phyloP scores from a whole-genome alignment of 2,329 filamentous ascomycete genomes.

The Paecilomyces sp. region DNA sequence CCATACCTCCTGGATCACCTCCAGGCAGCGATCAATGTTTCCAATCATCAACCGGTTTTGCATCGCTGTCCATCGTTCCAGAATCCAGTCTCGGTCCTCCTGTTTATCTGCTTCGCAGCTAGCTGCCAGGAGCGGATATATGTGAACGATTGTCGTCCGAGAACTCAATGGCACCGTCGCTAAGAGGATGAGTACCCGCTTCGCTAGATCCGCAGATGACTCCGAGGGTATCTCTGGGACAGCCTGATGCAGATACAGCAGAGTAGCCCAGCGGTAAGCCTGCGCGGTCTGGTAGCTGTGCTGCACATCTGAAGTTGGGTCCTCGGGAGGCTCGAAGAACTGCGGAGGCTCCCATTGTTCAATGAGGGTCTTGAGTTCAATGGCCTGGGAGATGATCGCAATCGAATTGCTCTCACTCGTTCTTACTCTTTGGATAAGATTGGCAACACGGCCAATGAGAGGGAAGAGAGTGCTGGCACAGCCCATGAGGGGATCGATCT shows the following conservation, averaged over 20 bases:
- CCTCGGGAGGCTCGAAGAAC: slow-evolving; percentile 55
- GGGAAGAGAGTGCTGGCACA: slow-evolving; percentile 62
- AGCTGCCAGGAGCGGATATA: slow-evolving; percentile 61
- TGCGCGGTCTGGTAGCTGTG: slow-evolving; percentile 61
- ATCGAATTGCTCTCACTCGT: slow-evolving; percentile 50
- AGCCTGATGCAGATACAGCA: slow-evolving; percentile 61
- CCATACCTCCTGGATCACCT: slow-evolving; percentile 63
- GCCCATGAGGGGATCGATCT: slow-evolving; percentile 66
- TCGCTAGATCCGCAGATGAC: slow-evolving; percentile 51
- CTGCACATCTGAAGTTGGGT: slow-evolving; percentile 54
- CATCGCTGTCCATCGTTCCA: slow-evolving; percentile 56
- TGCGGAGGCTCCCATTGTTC: slow-evolving; percentile 55
- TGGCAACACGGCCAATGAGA: slow-evolving; percentile 59
- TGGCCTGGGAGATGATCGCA: slow-evolving; percentile 54
- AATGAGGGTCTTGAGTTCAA: slow-evolving; percentile 53
- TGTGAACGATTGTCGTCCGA: slow-evolving; percentile 60
- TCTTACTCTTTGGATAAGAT: slow-evolving; percentile 57
- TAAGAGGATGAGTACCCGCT: slow-evolving; percentile 54
- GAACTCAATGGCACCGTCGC: slow-evolving; percentile 58
- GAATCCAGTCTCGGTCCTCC: slow-evolving; percentile 59
- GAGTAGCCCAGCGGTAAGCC: slow-evolving; percentile 60
- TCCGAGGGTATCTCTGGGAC: slow-evolving; percentile 61
- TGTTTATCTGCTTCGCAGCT: slow-evolving; percentile 55
- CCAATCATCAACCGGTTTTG: slow-evolving; percentile 57
- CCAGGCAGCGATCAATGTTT: slow-evolving; percentile 58